Evolutionary conservation across 768 basidiomycete species (phyloP), one percentile per base, ranked within the genome.

Genomic region (Lactarius evosmus): DNA sequence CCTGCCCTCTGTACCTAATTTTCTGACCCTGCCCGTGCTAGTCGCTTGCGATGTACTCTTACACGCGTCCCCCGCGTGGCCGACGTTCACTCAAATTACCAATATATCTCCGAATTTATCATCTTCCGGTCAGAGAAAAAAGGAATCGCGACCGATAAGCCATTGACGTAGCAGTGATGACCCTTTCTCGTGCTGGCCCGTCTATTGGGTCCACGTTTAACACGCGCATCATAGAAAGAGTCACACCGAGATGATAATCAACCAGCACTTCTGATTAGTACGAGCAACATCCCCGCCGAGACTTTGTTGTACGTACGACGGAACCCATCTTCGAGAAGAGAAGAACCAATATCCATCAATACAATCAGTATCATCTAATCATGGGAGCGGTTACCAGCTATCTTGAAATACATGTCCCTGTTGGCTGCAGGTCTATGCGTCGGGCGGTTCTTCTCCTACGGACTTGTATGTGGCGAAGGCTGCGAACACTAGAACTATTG

Each of bases 401-500:
- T 54, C 41, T 56, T 17, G 19, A 50, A 34, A 50, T 58, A 50
- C 46, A 3, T 41, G 32, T 33, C 34, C 14, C 25, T 27, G 27
- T 27, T 59, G 16, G 34, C 25, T 25, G 46, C 30, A 53, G 17
- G 29, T 33, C 34, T 34, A 7, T 32, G 34, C 22, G 56, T 32
- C 34, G 33, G 32, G 32, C 41, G 40, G 33, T 29, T 27, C 29
- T 61, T 22, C 14, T 22, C 30, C 11, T 27, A 34, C 59, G 59
- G 60, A 56, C 59, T 61, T 65, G 59, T 19, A 22, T 57, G 60
- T 61, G 49, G 50, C 62, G 38, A 51, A 27, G 30, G 17, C 38
- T 0, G n/a, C 61, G 56, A 12, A 36, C 53, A 17, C 53, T 11
- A 32, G 17, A 53, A 30, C 32, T 29, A n/a, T 33, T 29, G 52